Percentiles rank a stretch among this genome's conserved stretches.
Evolutionary conservation across 2,329 filamentous ascomycete species (phyloP).

Genomic region (Onygenales sp.): DNA sequence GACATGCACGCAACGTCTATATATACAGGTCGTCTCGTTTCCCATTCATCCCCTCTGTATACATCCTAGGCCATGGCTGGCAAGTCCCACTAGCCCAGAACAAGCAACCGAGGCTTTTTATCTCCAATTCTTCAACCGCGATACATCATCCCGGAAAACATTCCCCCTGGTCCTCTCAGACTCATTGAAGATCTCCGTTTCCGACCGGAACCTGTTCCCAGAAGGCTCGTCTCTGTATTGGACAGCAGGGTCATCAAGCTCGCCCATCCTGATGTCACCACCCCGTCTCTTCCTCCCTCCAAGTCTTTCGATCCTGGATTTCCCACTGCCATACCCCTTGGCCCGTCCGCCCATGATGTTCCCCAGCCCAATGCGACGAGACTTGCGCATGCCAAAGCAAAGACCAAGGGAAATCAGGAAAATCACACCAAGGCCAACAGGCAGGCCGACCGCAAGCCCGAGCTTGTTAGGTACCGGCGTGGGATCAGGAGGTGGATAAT

Average conservation of each 20-base stretch:
- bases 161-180: slow-evolving; percentile 20
- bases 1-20: neutral
- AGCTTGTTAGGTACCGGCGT: slow-evolving; percentile 20
- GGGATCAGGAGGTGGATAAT: slow-evolving; percentile 24
- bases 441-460: slow-evolving; percentile 34
- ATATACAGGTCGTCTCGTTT: neutral
- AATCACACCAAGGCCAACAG: slow-evolving; percentile 29
- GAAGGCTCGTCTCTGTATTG: slow-evolving; percentile 17
- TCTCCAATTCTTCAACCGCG: slow-evolving; percentile 28
- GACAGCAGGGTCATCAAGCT: slow-evolving; percentile 16
- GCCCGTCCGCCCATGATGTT: slow-evolving; percentile 25
- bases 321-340: slow-evolving; percentile 29
- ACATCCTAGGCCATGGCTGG: neutral
- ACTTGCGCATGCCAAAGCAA: slow-evolving; percentile 33
- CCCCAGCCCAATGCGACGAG: slow-evolving; percentile 27
- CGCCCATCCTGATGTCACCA: slow-evolving; percentile 20
- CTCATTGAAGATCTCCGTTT: slow-evolving; percentile 20
- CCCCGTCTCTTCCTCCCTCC: slow-evolving; percentile 16
- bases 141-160: slow-evolving; percentile 28
- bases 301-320: slow-evolving; percentile 27
- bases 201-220: slow-evolving; percentile 10
- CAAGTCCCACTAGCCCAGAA: neutral
- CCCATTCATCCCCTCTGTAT: neutral
- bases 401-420: slow-evolving; percentile 27
- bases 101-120: slow-evolving; percentile 2